Conservation (phyloP, 1,284 basidiomycete species). For the Kwoniella shivajii region DNA sequence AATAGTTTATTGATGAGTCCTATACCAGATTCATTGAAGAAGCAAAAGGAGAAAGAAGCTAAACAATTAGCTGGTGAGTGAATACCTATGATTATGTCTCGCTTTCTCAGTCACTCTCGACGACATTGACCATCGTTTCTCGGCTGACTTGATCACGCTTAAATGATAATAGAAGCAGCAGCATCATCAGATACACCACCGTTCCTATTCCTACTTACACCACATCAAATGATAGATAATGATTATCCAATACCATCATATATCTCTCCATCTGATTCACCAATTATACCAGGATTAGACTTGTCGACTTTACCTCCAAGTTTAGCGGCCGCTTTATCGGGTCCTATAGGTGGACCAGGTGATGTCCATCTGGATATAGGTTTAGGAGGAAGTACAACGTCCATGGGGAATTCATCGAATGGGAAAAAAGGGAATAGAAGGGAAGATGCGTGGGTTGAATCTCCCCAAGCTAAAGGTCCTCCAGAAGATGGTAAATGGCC, state of each 20-base stretch:
- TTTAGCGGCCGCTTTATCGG: slow-evolving; percentile 9
- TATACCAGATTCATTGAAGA: slow-evolving; percentile 67
- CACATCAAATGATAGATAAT: slow-evolving; percentile 86
- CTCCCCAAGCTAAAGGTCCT: slow-evolving; percentile 58
- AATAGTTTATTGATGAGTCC: slow-evolving; percentile 77
- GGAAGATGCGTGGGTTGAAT: slow-evolving; percentile 67
- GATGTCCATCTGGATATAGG: slow-evolving; percentile 16
- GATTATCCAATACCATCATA: slow-evolving; percentile 84
- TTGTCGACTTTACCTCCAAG: slow-evolving; percentile 5
- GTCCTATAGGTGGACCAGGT: background rate
- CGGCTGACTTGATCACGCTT: background rate
- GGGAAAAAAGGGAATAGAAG: slow-evolving; percentile 58
- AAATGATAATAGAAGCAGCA: background rate
- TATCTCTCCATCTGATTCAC: slow-evolving; percentile 56
- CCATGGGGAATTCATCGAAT: slow-evolving; percentile 6
- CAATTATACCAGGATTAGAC: slow-evolving; percentile 35
- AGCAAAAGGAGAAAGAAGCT: slow-evolving; percentile 63
- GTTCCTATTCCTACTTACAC: slow-evolving; percentile 68
- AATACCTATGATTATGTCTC: too few relatives aligned
- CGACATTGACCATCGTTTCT: too few relatives aligned
- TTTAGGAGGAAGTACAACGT: slow-evolving; percentile 5
- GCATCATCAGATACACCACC: slow-evolving; percentile 52
- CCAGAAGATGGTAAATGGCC: slow-evolving; percentile 39
- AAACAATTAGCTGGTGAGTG: slow-evolving; percentile 37
- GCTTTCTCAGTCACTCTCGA: too few relatives aligned